Evolutionary conservation across 163 green algal genomes (phyloP), one percentile per base, ranked within the genome.

Genomic region (Chlorella variabilis): DNA sequence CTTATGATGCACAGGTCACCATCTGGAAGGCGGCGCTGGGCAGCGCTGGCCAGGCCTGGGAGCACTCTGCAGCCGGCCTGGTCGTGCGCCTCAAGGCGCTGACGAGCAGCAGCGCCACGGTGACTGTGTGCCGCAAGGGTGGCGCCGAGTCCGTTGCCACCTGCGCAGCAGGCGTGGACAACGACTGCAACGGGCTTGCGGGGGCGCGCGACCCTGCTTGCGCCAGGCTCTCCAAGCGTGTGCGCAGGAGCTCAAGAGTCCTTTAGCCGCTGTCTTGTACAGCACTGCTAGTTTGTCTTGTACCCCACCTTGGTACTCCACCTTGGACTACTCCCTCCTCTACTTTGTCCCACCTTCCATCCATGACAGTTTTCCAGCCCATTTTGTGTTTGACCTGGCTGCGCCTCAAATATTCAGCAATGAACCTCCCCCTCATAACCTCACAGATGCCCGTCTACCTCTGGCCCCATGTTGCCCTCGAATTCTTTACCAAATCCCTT

Each of bases 131-230:
- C 58, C 74, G 56, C 58, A 58, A 33, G 39, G 74, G 34, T 1
- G 74, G 74, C 27, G 39, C 27, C 8, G 74, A 80, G n/a, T 71
- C 71, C 20, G n/a, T n/a, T 4, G 71, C 51, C 1, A 36, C 51
- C 21, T 78, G 71, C 71, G 31, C 13, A 21, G 71, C 51, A 1
- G 71, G 71, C 2, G 18, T 58, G 34, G 71, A 78, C 34, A 78
- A 78, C 27, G 71, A 78, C 34, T 78, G 71, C 36, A 69, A 78
- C 25, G 71, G 71, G 4, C 51, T 58, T 6, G 36, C 25, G 25
- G 71, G 54, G 34, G 8, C 9, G 9, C 2, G 13, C 23, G 71
- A 78, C 71, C 34, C 71, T 5, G 54, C 34, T 2, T 78, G 71
- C 36, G 23, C 36, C 51, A 31, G 13, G 17, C 31, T 77, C 2